A percentile compares a stretch with the other conserved stretches of the same genome.
Conservation (phyloP, 345 rosid species). For the Sisymbrium irio region DNA sequence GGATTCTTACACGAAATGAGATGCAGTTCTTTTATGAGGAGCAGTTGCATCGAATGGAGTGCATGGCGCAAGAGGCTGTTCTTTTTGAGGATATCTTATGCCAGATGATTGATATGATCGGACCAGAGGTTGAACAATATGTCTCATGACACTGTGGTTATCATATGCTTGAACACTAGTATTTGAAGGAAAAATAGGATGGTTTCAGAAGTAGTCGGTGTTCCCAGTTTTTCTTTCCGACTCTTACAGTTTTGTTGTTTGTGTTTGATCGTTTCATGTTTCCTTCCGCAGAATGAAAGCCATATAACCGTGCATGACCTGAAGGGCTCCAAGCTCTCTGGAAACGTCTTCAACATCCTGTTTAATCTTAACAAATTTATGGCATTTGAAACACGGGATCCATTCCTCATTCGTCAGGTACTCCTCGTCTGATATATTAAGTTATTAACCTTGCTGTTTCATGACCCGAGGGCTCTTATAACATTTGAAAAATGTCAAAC, state of each 20-base stretch:
- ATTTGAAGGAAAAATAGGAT: neutral
- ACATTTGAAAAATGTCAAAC: neutral
- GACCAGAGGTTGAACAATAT: constrained; percentile 64
- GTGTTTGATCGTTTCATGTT: constrained; percentile 19
- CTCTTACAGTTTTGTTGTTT: neutral
- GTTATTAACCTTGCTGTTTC: neutral
- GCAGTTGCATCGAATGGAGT: constrained; percentile 97
- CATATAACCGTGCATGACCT: constrained; percentile 60
- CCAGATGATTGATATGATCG: constrained; percentile 95
- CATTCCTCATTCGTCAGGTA: constrained; percentile 98
- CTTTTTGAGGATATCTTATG: constrained; percentile 92
- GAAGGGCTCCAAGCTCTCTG: constrained; percentile 84
- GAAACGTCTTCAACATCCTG: constrained; percentile 85
- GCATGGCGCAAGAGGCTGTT: constrained; percentile 98
- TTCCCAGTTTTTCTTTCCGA: neutral
- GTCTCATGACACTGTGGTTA: constrained; percentile 8
- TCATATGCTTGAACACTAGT: neutral
- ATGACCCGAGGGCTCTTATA: neutral
- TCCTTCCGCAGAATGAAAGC: constrained; percentile 59
- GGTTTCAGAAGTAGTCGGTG: neutral
- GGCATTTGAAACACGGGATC: constrained; percentile 97
- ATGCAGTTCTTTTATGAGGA: constrained; percentile 94
- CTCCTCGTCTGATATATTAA: neutral
- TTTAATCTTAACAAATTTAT: constrained; percentile 95
- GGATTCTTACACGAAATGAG: constrained; percentile 77